A percentile compares a stretch with the other conserved stretches of the same genome.
Conservation (phyloP, 176 grass and related monocot species). For the Leersia perrieri region DNA sequence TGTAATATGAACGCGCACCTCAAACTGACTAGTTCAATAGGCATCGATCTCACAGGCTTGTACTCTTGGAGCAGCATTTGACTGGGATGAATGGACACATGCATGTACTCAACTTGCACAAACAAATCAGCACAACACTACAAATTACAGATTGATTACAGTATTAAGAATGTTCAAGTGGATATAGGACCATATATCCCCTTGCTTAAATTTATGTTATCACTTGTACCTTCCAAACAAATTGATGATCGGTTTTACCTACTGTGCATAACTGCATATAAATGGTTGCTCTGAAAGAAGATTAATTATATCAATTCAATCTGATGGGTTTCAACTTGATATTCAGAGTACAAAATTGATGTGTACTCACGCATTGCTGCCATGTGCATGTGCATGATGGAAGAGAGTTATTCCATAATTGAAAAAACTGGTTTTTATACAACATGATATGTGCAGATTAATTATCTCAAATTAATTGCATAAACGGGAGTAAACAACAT, state of each 20-base stretch:
- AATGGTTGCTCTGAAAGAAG: neutral
- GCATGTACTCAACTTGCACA: neutral
- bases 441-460: neutral
- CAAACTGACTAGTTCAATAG: conserved; percentile 12
- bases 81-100: neutral
- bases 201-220: conserved; percentile 19
- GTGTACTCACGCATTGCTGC: neutral
- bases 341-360: neutral
- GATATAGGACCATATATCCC: conserved; percentile 14
- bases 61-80: conserved; percentile 6
- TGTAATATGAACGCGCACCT: neutral
- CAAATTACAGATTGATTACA: conserved; percentile 7
- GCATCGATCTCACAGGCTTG: neutral
- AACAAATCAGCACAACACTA: neutral
- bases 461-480: neutral
- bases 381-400: neutral
- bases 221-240: neutral
- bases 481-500: neutral
- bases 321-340: conserved; percentile 4
- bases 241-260: conserved; percentile 13
- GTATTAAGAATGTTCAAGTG: conserved; percentile 29
- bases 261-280: neutral
- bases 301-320: neutral
- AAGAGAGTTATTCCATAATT: neutral
- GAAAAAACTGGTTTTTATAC: neutral